A percentile compares a stretch with the other conserved stretches of the same genome.
These are phyloP conservation scores for Ceratocystis harringtonii DNA, from an alignment of 2,329 filamentous ascomycete species.

Conservation along the genomic window DNA sequence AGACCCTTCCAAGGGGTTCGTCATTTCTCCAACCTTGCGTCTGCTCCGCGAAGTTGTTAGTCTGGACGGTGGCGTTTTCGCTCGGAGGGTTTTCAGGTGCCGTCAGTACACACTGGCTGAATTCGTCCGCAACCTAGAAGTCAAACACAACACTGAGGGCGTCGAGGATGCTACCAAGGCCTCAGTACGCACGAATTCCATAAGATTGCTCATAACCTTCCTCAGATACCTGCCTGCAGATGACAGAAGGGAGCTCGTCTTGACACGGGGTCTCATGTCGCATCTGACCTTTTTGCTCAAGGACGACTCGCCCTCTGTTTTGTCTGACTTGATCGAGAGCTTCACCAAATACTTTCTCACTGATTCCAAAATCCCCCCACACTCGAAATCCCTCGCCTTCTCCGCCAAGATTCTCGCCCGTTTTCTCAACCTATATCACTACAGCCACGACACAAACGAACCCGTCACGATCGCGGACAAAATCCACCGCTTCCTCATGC, in stretches of 20 bases:
- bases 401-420: constrained; percentile 58
- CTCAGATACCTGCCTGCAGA: constrained; percentile 63
- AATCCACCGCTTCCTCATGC: constrained; percentile 60
- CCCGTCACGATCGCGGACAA: constrained; percentile 44
- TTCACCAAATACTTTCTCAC: constrained; percentile 57
- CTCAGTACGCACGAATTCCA: constrained; percentile 67
- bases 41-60: constrained; percentile 72
- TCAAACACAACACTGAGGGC: constrained; percentile 42
- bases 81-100: constrained; percentile 61
- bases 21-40: constrained; percentile 78
- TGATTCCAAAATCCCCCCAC: constrained; percentile 57
- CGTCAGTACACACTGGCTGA: constrained; percentile 67
- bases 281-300: constrained; percentile 67
- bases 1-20: constrained; percentile 67
- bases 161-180: constrained; percentile 54
- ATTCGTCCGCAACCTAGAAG: constrained; percentile 63
- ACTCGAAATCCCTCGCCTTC: constrained; percentile 60
- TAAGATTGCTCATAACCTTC: constrained; percentile 65
- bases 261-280: constrained; percentile 65
- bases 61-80: constrained; percentile 72
- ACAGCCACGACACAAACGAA: constrained; percentile 36
- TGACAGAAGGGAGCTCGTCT: constrained; percentile 67
- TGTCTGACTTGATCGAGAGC: constrained; percentile 58
- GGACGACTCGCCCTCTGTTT: constrained; percentile 60
- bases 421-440: constrained; percentile 56